A percentile compares a stretch with the other conserved stretches of the same genome.
These are phyloP conservation scores for Apiotrichum mycotoxinovorans DNA, from an alignment of 1,284 basidiomycete species.

Conservation along the genomic window DNA sequence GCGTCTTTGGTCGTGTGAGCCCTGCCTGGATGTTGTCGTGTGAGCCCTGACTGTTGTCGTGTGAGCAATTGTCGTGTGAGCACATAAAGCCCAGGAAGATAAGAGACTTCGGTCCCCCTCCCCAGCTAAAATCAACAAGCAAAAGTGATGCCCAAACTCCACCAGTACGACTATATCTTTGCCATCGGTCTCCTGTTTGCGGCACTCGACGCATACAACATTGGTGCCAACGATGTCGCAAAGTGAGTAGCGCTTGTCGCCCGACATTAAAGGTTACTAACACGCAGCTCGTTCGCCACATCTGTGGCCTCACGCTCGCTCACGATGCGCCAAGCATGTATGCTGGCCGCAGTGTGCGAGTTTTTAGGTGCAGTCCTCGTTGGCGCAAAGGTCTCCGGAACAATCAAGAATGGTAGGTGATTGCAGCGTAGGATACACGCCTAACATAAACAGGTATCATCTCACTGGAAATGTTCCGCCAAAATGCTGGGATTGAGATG, in stretches of 20 bases:
- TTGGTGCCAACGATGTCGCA: conserved; percentile 50
- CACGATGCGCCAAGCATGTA: conserved; percentile 50
- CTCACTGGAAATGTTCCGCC: conserved; percentile 42
- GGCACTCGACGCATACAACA: conserved; percentile 53
- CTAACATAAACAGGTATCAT: conserved; percentile 40
- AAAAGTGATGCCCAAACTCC: conserved; percentile 54
- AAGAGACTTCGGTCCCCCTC: too few species aligned
- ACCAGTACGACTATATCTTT: conserved; percentile 52
- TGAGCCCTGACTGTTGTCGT: too few species aligned
- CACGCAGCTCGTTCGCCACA: conserved; percentile 49
- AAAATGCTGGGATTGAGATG: conserved; percentile 51
- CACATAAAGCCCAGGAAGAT: too few species aligned
- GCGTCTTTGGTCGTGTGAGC: too few species aligned
- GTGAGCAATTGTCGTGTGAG: too few species aligned
- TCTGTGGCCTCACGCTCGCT: conserved; percentile 52
- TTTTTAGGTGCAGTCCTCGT: conserved; percentile 51
- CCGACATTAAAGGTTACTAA: not conserved
- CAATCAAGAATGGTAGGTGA: conserved; percentile 49
- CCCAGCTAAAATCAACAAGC: too few species aligned
- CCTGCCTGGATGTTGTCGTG: too few species aligned
- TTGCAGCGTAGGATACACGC: too few species aligned
- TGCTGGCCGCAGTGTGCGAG: conserved; percentile 51
- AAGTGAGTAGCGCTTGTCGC: conserved; percentile 15
- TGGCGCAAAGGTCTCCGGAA: conserved; percentile 50
- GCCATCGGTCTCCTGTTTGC: conserved; percentile 50